phyloP scores from a whole-genome alignment of 106 monocot genomes.

The Posidonia australis region DNA sequence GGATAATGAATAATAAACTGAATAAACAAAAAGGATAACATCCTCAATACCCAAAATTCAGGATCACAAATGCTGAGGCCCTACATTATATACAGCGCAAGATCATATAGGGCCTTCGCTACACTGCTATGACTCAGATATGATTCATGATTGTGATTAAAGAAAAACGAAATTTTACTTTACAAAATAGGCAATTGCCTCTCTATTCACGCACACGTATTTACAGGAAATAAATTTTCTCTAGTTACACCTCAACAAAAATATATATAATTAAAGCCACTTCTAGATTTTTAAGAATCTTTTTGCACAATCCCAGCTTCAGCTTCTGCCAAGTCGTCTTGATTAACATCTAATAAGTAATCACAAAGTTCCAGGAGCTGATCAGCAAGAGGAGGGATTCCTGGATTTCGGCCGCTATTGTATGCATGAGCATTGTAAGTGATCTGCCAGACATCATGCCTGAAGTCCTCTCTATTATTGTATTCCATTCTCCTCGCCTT shows the following conservation, averaged over 20 bases:
- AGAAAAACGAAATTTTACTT: no score
- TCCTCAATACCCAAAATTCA: no score
- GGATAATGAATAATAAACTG: no score
- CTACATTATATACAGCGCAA: no score
- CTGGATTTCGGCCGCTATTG: slow-evolving; percentile 64
- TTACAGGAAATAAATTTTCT: neutral
- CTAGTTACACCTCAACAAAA: neutral
- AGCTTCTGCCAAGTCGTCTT: slow-evolving; percentile 37
- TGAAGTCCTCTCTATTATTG: slow-evolving; percentile 67
- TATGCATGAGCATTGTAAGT: slow-evolving; percentile 75
- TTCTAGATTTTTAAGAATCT: neutral
- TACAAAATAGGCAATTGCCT: no score
- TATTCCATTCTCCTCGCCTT: slow-evolving; percentile 89
- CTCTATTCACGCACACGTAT: no score
- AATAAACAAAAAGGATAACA: no score
- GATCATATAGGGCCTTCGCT: no score
- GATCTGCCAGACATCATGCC: slow-evolving; percentile 92
- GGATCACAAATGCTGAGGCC: no score
- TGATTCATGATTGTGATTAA: no score
- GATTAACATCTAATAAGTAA: slow-evolving; percentile 37
- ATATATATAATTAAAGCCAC: neutral
- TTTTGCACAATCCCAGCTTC: slow-evolving; percentile 35
- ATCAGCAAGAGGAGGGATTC: slow-evolving; percentile 88
- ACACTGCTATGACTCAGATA: no score
- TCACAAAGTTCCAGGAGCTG: slow-evolving; percentile 87